Evolutionary conservation across 2,329 filamentous ascomycete genomes (phyloP).

Genomic region (Sporothrix humicola): DNA sequence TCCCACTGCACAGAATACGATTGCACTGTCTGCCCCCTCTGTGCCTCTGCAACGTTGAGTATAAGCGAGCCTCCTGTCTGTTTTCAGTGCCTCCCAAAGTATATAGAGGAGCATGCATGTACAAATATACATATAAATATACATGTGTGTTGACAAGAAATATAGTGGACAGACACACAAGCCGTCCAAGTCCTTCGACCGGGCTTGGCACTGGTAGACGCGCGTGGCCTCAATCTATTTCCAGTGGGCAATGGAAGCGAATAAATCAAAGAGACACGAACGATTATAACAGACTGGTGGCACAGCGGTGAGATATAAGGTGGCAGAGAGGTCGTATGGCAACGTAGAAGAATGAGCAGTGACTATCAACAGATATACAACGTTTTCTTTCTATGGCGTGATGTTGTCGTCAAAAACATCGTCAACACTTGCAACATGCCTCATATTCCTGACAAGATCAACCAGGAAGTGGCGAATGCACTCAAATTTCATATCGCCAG

Average conservation of each 20-base stretch:
- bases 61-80: neutral
- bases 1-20: neutral
- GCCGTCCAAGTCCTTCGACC: neutral
- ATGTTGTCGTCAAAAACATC: neutral
- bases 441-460: neutral
- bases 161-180: neutral
- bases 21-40: neutral
- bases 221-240: slow-evolving; percentile 2
- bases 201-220: neutral
- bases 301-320: neutral
- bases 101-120: neutral
- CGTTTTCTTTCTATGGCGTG: neutral
- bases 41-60: neutral
- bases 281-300: neutral
- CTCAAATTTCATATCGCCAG: neutral
- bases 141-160: neutral
- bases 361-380: neutral
- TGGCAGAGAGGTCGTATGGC: neutral
- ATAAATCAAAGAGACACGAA: neutral
- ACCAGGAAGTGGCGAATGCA: neutral
- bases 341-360: neutral
- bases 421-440: neutral
- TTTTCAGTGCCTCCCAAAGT: no score
- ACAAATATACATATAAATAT: neutral
- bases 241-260: no score